A percentile compares a stretch with the other conserved stretches of the same genome.
phyloP scores from a whole-genome alignment of 441 rosid species.

The Mallotus japonicus region DNA sequence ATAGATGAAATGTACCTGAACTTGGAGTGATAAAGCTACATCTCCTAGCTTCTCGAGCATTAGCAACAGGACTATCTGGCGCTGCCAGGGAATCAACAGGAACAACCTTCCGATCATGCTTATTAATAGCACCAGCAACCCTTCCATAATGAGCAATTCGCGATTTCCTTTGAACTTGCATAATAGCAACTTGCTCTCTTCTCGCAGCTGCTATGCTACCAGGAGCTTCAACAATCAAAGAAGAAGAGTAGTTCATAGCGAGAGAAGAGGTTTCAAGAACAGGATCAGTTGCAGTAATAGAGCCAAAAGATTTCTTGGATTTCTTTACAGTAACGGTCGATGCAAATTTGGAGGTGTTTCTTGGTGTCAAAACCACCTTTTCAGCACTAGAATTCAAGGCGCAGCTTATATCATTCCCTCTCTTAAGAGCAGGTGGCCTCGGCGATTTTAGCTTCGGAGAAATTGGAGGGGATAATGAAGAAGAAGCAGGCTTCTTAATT shows the following conservation, averaged over 20 bases:
- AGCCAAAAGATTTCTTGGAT: constrained; percentile 8
- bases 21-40: constrained; percentile 66
- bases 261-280: background rate
- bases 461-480: constrained; percentile 46
- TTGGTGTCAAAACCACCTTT: constrained; percentile 22
- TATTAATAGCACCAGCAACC: constrained; percentile 23
- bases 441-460: constrained; percentile 50
- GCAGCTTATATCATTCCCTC: constrained; percentile 22
- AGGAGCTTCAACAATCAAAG: constrained; percentile 39
- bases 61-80: background rate
- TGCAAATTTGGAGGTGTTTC: constrained; percentile 3
- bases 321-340: constrained; percentile 20
- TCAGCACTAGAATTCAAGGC: constrained; percentile 30
- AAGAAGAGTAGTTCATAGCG: constrained; percentile 22
- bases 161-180: constrained; percentile 54
- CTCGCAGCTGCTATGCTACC: constrained; percentile 75
- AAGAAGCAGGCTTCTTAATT: constrained; percentile 22
- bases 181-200: constrained; percentile 55
- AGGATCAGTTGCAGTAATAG: background rate
- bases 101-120: constrained; percentile 23
- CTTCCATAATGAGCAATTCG: constrained; percentile 69
- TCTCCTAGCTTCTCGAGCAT: constrained; percentile 40
- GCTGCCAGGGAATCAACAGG: constrained; percentile 22
- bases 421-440: constrained; percentile 28
- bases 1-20: constrained; percentile 40